Base-by-base conservation (phyloP, 2,329 filamentous ascomycete genomes). In the Colletotrichum viniferum region DNA sequence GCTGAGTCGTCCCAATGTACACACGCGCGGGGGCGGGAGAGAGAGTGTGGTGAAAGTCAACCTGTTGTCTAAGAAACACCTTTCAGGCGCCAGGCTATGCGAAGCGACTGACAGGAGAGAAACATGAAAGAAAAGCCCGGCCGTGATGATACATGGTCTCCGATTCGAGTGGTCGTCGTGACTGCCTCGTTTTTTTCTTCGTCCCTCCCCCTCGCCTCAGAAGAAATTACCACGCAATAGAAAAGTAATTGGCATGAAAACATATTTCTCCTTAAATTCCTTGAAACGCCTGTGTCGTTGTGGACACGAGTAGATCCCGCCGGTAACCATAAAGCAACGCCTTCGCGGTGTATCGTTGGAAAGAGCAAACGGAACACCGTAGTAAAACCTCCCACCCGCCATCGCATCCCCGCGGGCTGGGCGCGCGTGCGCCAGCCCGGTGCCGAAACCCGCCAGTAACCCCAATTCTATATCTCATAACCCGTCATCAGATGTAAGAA, bases 311-410 rank as follows among this genome's bases (percentile, higher is more conserved):
- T 13, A 28, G 14, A 38, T 21, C 58, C 30, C n/a, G 21, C 24
- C 43, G 4, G 34, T 36, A 43, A 14, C 48, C 28, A 55, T 65
- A 75, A 75, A 68, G 38, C 73, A 75, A 75, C 73, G 73, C 73
- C 73, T 64, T 52, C 43, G 73, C 69, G 73, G 73, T 75, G 73
- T 75, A 75, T 75, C 73, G 28, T 75, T 55, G n/a, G 58, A 75
- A 61, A 4, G 21, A 62, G n/a, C 26, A 60, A 4, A 30, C 16
- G 34, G 21, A 24, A 26, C 38, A 52, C 18, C 24, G 26, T 28
- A 14, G 5, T 38, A 28, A 48, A 56, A 26, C 62, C 13, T 34
- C 32, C 32, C 34, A 43, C 5, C 38, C 38, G 38, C 38, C 38
- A 43, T 43, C 38, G 38, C 38, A 43, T 43, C 0, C 10, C 34